Base-by-base conservation (phyloP, 495 filamentous ascomycete species). In the Penicillium alfredii region DNA sequence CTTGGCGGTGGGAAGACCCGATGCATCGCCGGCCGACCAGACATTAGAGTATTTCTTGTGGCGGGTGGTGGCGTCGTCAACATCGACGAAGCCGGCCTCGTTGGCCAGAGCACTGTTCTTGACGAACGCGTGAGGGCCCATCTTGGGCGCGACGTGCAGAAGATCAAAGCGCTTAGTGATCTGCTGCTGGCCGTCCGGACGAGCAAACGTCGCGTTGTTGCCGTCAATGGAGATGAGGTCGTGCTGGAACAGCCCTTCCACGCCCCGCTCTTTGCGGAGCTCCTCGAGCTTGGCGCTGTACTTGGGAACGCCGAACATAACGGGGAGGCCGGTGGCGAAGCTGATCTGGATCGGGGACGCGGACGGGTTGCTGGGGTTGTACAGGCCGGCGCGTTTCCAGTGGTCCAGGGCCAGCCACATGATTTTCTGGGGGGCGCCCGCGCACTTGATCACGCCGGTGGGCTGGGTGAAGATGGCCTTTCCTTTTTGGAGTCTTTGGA, bases 221-320 rank as follows among this genome's bases (percentile, higher is more conserved):
- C 76, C 76, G 29, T 82, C 69, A 12, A 82, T 56, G 17, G 69
- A 61, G n/a, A 80, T 55, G 3, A 84, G 71, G 47, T 83, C 78
- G 36, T 84, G 80, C 38, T 72, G 66, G 54, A 84, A 84, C 12
- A 82, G 58, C 0, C 74, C 79, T 49, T 81, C 77, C 2, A 84
- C 79, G 9, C 74, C 71, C 21, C 80, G 64, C 50, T 82, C 66
- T 56, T 74, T 57, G 20, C 80, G 77, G 47, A 84, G 60, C 22
- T 68, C 60, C 30, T 82, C 79, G 2, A 84, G 66, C 11, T 60
- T 65, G 12, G 72, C 71, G 44, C 66, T 77, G 50, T 84, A 84
- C 60, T 82, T 84, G 33, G 79, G 76, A 29, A 84, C 78, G 22
- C 73, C 78, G 42, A 84, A 84, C 80, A 84, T 84, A 21, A 52